A percentile compares a stretch with the other conserved stretches of the same genome.
These are phyloP conservation scores for Yarrowia osloensis DNA, from an alignment of 805 yeast species.

Conservation along the genomic window DNA sequence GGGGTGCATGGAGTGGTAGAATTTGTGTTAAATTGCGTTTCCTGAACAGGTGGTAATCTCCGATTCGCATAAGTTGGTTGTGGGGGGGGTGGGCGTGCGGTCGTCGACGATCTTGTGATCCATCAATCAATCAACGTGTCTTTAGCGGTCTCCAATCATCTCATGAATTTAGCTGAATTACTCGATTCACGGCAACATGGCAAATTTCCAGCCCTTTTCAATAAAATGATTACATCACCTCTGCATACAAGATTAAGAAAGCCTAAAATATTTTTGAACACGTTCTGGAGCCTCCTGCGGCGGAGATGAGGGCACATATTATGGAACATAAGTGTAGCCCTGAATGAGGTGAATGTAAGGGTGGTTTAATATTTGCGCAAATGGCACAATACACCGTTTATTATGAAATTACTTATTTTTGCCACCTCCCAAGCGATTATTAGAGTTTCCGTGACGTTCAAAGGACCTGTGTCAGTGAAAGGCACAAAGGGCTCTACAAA, in stretches of 20 bases:
- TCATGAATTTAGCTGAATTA: too few species aligned
- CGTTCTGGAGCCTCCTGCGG: not conserved
- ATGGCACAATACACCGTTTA: not conserved
- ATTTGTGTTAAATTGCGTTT: not conserved
- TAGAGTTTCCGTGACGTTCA: not conserved
- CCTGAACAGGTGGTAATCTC: not conserved
- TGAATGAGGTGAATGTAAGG: not conserved
- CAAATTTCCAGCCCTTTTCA: too few species aligned
- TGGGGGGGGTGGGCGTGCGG: too few species aligned
- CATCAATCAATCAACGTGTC: too few species aligned
- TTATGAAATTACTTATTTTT: not conserved
- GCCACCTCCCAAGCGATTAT: not conserved
- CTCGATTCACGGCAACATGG: too few species aligned
- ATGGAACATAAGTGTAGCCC: not conserved
- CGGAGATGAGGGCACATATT: not conserved
- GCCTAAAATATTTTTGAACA: not conserved
- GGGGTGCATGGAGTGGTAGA: not conserved
- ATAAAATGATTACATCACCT: not conserved
- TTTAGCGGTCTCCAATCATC: too few species aligned
- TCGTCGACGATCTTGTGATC: too few species aligned
- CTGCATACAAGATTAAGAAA: not conserved
- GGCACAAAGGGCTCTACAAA: too few species aligned
- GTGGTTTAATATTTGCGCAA: not conserved
- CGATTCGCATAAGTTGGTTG: too few species aligned
- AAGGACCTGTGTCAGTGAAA: too few species aligned